Evolutionary conservation across 2,329 filamentous ascomycete genomes (phyloP).

Genomic region (Parastagonospora avenae): DNA sequence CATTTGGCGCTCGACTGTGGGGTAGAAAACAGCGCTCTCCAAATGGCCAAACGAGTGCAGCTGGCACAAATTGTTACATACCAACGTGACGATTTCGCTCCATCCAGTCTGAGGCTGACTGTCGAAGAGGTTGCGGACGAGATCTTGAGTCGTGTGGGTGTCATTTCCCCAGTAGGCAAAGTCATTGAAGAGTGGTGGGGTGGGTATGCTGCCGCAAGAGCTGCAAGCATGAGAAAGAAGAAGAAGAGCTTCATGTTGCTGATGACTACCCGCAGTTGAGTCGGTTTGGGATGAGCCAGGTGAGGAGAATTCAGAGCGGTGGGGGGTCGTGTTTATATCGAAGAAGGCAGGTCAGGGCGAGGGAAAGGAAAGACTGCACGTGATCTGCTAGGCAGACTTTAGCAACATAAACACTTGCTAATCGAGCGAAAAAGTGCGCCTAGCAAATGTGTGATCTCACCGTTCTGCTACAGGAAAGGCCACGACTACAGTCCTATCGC

Average conservation of each 20-base stretch:
- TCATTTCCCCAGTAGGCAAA: not conserved
- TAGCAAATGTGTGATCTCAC: no score
- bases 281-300: not conserved
- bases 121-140: not conserved
- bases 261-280: not conserved
- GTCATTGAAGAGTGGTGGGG: conserved; percentile 3
- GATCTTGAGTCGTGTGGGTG: not conserved
- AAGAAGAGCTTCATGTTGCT: not conserved
- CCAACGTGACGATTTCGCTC: not conserved
- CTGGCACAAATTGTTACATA: not conserved
- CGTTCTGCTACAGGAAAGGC: no score
- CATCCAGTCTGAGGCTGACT: not conserved
- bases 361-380: no score
- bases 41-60: no score
- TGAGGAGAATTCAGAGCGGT: no score
- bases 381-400: no score
- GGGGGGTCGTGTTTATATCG: no score
- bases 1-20: not conserved
- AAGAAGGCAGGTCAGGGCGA: no score
- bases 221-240: not conserved
- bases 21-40: not conserved
- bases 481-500: no score
- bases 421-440: no score
- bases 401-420: no score
- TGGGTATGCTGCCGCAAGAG: not conserved